phyloP scores from a whole-genome alignment of 768 basidiomycete species.

The Tephrocybe rancida region DNA sequence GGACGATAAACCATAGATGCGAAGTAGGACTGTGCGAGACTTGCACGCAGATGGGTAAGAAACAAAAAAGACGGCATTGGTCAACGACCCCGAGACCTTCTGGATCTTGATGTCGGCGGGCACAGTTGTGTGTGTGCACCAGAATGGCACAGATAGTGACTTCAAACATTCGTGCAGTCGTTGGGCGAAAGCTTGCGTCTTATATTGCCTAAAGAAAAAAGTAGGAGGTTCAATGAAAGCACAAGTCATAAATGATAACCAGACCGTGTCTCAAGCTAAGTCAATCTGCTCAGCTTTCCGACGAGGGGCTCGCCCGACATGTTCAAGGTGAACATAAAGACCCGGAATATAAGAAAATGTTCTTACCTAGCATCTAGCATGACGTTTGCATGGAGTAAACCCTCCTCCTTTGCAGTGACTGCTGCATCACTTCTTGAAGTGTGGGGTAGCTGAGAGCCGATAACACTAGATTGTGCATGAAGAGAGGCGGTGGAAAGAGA shows the following conservation, averaged over 20 bases:
- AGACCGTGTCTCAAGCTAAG: slow-evolving; percentile 37
- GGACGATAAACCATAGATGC: slow-evolving; percentile 91
- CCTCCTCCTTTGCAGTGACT: slow-evolving; percentile 56
- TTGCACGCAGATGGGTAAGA: slow-evolving; percentile 60
- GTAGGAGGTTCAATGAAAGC: slow-evolving; percentile 19
- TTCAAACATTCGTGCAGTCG: slow-evolving; percentile 59
- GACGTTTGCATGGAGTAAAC: slow-evolving; percentile 56
- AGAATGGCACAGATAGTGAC: slow-evolving; percentile 57
- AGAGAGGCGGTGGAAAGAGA: slow-evolving; percentile 36
- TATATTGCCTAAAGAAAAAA: slow-evolving; percentile 60
- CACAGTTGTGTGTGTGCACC: slow-evolving; percentile 51
- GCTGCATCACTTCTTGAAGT: slow-evolving; percentile 32
- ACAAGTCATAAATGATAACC: slow-evolving; percentile 23
- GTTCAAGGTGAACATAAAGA: slow-evolving; percentile 22
- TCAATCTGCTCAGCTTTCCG: slow-evolving; percentile 35
- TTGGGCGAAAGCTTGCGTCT: slow-evolving; percentile 53
- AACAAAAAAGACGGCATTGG: slow-evolving; percentile 97
- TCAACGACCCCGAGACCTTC: slow-evolving; percentile 90
- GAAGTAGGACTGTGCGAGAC: slow-evolving; percentile 74
- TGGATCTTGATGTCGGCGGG: slow-evolving; percentile 58
- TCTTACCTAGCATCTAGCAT: slow-evolving; percentile 74
- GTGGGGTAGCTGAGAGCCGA: slow-evolving; percentile 33
- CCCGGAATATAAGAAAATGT: slow-evolving; percentile 24
- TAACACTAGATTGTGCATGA: slow-evolving; percentile 33
- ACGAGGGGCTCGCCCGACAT: slow-evolving; percentile 31